Percentiles rank a stretch among this genome's conserved stretches.
phyloP scores from a whole-genome alignment of 768 basidiomycete species.

The Naganishia antarctica region DNA sequence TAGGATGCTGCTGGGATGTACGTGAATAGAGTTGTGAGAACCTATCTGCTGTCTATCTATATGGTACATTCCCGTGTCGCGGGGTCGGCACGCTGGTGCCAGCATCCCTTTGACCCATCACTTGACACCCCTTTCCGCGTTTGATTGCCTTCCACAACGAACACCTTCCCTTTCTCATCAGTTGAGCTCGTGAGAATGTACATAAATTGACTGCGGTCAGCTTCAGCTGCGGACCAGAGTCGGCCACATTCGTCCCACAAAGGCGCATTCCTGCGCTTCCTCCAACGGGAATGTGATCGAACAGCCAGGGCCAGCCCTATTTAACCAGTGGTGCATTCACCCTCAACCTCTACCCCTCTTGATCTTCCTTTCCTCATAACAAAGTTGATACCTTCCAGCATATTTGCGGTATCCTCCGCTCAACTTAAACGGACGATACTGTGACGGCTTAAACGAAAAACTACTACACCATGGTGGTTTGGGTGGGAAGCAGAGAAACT shows the following conservation, averaged over 20 bases:
- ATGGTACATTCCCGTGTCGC: too few species aligned
- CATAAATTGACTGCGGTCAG: too few species aligned
- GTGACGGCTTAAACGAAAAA: slow-evolving; percentile 23
- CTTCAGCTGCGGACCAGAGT: background rate
- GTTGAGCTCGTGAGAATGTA: too few species aligned
- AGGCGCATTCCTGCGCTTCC: background rate
- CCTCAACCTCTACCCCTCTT: background rate
- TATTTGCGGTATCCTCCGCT: slow-evolving; percentile 20
- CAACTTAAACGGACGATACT: slow-evolving; percentile 15
- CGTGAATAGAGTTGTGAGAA: too few species aligned
- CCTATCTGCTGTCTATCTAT: too few species aligned
- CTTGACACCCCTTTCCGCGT: too few species aligned
- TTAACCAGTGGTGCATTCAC: background rate
- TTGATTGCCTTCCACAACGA: too few species aligned
- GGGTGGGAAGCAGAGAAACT: slow-evolving; percentile 18
- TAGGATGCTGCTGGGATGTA: too few species aligned
- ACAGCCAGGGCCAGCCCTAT: background rate
- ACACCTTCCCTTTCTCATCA: too few species aligned
- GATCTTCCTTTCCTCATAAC: background rate
- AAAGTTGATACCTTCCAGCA: slow-evolving; percentile 24
- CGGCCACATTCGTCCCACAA: background rate
- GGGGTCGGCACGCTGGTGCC: too few species aligned
- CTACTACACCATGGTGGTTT: slow-evolving; percentile 21
- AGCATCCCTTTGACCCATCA: too few species aligned
- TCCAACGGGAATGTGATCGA: background rate